These are phyloP conservation scores for Diutina ranongensis DNA, from an alignment of 1,139 yeast genomes.

Conservation along the genomic window DNA sequence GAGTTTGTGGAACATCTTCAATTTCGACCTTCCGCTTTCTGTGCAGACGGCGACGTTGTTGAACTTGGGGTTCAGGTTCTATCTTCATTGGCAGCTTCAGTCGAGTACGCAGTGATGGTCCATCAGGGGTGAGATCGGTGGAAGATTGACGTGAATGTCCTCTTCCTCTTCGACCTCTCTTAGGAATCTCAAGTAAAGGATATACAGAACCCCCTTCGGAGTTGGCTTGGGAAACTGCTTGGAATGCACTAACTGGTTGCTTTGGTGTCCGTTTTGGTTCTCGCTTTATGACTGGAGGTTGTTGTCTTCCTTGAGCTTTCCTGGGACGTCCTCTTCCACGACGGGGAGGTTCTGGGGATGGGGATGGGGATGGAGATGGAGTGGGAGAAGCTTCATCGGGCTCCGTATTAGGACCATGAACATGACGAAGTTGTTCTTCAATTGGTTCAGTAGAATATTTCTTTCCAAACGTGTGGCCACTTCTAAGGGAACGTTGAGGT, in stretches of 20 bases:
- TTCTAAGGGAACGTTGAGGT: slow-evolving; percentile 4
- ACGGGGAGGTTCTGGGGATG: not conserved
- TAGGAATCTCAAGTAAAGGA: not conserved
- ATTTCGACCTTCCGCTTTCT: not conserved
- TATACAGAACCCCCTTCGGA: not conserved
- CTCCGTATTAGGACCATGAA: not conserved
- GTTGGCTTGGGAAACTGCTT: not conserved
- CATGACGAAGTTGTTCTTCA: not conserved
- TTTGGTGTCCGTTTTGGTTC: not conserved
- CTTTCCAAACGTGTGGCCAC: not conserved
- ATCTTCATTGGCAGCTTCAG: slow-evolving; percentile 4
- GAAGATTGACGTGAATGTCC: not conserved
- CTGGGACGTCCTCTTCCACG: too few relatives aligned
- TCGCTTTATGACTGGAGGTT: not conserved
- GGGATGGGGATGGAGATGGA: not conserved
- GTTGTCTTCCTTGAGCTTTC: too few relatives aligned
- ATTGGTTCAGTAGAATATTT: not conserved
- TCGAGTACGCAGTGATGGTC: slow-evolving; percentile 1
- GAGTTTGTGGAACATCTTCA: too few relatives aligned
- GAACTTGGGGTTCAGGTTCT: not conserved
- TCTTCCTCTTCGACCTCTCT: not conserved
- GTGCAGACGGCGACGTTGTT: not conserved
- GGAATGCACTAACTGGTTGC: not conserved
- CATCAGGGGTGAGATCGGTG: not conserved
- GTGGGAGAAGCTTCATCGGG: not conserved